phyloP scores from a whole-genome alignment of 202 grass and related monocot species.

The Setaria italica region DNA sequence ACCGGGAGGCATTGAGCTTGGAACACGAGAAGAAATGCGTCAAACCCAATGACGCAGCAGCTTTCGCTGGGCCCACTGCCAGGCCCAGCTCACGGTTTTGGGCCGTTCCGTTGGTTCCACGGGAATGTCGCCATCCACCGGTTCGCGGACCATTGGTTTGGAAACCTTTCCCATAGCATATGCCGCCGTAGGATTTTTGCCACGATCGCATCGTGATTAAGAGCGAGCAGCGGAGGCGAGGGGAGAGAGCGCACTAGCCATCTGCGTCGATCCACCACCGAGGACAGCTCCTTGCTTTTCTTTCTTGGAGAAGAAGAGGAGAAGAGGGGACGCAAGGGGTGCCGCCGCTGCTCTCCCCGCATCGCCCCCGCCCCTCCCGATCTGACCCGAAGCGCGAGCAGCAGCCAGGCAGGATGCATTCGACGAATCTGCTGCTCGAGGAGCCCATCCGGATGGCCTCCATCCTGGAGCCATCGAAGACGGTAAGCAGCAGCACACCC shows the following conservation, averaged over 20 bases:
- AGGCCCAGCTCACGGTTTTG: not conserved
- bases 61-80: not conserved
- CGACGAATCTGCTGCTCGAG: slow-evolving; percentile 85
- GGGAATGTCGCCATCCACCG: slow-evolving; percentile 33
- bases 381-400: slow-evolving; percentile 9
- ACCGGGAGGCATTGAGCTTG: not conserved
- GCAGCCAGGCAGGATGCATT: slow-evolving; percentile 60
- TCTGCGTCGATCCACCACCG: not conserved
- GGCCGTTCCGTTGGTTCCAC: not conserved
- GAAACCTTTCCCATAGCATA: not conserved
- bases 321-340: too few species aligned
- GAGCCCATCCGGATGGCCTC: slow-evolving; percentile 98
- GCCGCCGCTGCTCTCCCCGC: not conserved
- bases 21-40: too few species aligned
- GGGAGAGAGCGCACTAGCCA: slow-evolving; percentile 3
- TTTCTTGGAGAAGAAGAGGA: slow-evolving; percentile 47
- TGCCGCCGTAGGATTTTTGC: not conserved
- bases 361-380: not conserved
- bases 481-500: slow-evolving; percentile 36
- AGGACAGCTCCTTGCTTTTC: not conserved
- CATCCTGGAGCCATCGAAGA: slow-evolving; percentile 95
- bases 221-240: not conserved
- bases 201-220: not conserved
- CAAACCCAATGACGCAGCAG: too few species aligned
- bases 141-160: slow-evolving; percentile 6